Percentiles rank a stretch among this genome's conserved stretches.
Evolutionary conservation across 371 early-diverging fungal genomes (phyloP).

Genomic region (Mucor mucedo): DNA sequence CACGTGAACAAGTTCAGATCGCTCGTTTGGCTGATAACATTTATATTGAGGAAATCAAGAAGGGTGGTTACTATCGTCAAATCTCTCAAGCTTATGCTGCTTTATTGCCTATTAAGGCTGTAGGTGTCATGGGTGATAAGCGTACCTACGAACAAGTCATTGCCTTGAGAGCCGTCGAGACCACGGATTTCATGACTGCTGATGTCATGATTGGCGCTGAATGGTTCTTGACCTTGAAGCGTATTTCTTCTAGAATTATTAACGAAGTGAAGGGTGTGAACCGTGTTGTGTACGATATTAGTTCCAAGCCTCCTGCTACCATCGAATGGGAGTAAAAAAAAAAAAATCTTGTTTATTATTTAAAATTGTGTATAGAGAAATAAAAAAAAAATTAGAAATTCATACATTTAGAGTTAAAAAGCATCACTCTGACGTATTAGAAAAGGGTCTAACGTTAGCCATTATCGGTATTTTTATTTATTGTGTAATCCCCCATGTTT

Average conservation of each 20-base stretch:
- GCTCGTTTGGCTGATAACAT: conserved; percentile 94
- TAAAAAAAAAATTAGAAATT: background rate
- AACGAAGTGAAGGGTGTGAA: conserved; percentile 98
- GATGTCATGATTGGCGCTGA: conserved; percentile 80
- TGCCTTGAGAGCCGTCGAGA: conserved; percentile 95
- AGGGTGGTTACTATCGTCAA: conserved; percentile 92
- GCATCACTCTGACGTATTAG: too few species aligned
- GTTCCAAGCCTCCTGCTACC: conserved; percentile 95
- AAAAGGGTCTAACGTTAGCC: too few species aligned
- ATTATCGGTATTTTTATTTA: too few species aligned
- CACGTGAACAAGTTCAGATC: conserved; percentile 89
- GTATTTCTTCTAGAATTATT: conserved; percentile 92
- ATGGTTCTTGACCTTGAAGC: conserved; percentile 74
- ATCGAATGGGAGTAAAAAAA: conserved; percentile 88
- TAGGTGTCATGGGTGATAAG: conserved; percentile 98
- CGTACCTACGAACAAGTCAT: conserved; percentile 98
- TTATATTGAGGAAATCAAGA: conserved; percentile 97
- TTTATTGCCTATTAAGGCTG: conserved; percentile 91
- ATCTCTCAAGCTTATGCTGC: conserved; percentile 98
- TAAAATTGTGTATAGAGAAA: background rate
- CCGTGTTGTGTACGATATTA: conserved; percentile 95
- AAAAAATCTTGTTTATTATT: too few species aligned
- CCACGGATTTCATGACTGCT: conserved; percentile 97
- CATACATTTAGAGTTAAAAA: too few species aligned
- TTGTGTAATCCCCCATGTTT: too few species aligned